Percentiles rank a stretch among this genome's conserved stretches.
Conservation (phyloP, 2,329 filamentous ascomycete species). For the Phaeosphaeriaceae sp. region DNA sequence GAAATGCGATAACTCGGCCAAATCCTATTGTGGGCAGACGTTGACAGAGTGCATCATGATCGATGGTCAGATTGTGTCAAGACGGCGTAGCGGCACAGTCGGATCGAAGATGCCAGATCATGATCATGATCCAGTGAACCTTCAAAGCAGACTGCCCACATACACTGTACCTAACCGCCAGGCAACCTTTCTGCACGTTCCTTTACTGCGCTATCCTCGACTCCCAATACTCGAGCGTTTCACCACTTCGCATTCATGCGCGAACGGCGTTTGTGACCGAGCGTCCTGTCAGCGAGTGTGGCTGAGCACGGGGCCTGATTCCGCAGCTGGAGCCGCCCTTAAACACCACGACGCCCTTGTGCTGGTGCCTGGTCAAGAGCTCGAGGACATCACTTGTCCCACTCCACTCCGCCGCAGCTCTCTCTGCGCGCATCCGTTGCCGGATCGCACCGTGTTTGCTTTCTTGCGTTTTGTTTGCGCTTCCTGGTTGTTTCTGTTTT, state of each 20-base stretch:
- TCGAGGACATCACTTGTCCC: constrained; percentile 27
- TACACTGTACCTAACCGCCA: no score
- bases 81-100: not conserved
- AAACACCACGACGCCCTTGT: constrained; percentile 17
- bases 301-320: not conserved
- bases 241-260: constrained; percentile 21
- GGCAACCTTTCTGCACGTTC: not conserved
- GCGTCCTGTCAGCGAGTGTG: not conserved
- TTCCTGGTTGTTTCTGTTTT: constrained; percentile 12
- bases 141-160: not conserved
- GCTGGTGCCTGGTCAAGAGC: constrained; percentile 43
- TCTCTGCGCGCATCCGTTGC: constrained; percentile 19
- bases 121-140: not conserved
- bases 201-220: not conserved
- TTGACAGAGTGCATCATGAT: not conserved
- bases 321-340: constrained; percentile 18
- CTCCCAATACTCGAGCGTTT: constrained; percentile 14
- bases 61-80: not conserved
- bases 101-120: not conserved
- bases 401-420: constrained; percentile 23
- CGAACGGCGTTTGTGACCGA: constrained; percentile 28
- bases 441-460: constrained; percentile 1
- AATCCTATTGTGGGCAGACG: no score
- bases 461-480: not conserved
- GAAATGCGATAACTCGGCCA: no score